phyloP scores from a whole-genome alignment of 2,329 filamentous ascomycete species.

The Colletotrichum godetiae region DNA sequence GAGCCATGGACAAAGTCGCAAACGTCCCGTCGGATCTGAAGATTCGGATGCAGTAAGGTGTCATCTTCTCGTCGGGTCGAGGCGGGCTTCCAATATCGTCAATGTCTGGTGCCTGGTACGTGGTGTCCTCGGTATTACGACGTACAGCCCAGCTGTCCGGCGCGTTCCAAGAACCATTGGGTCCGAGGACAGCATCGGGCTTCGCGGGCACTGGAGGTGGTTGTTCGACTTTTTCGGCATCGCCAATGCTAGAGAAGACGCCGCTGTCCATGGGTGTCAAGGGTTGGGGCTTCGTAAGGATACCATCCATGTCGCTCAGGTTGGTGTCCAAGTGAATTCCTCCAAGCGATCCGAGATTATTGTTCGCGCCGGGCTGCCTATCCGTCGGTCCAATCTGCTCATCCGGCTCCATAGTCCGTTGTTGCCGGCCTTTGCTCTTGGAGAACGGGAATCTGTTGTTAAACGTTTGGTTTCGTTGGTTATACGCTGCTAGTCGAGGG shows the following conservation, averaged over 20 bases:
- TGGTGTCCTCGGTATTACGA: constrained; percentile 74
- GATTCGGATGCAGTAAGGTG: constrained; percentile 91
- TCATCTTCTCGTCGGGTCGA: constrained; percentile 78
- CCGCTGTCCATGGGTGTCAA: constrained; percentile 76
- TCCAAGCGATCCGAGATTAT: constrained; percentile 55
- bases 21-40: constrained; percentile 96
- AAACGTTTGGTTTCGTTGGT: constrained; percentile 61
- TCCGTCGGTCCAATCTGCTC: constrained; percentile 72
- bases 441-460: constrained; percentile 73
- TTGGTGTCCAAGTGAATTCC: constrained; percentile 85
- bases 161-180: constrained; percentile 83
- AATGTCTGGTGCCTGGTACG: constrained; percentile 66
- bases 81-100: constrained; percentile 77
- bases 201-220: constrained; percentile 38
- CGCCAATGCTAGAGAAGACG: constrained; percentile 55
- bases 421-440: constrained; percentile 61
- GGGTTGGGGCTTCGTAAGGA: constrained; percentile 77
- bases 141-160: constrained; percentile 97
- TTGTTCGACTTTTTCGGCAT: constrained; percentile 54
- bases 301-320: constrained; percentile 90
- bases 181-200: constrained; percentile 38
- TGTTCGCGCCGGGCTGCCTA: constrained; percentile 52
- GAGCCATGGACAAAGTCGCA: constrained; percentile 85
- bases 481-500: constrained; percentile 28
- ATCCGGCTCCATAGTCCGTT: constrained; percentile 61